Evolutionary conservation across 164 flowering plant genomes (phyloP).

Genomic region (Sedum album): DNA sequence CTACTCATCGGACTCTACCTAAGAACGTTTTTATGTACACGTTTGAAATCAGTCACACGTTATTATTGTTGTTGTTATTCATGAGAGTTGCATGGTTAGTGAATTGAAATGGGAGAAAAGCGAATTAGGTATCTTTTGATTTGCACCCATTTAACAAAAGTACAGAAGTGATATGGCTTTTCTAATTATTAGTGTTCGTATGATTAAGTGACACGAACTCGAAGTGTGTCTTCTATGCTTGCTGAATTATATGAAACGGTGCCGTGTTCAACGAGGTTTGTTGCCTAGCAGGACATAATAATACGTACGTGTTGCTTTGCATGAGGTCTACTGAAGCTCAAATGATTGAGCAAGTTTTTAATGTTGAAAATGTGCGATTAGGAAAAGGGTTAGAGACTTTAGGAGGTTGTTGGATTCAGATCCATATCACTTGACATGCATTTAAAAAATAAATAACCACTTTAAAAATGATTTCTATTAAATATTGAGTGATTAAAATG

Average conservation of each 20-base stretch:
- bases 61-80: background rate
- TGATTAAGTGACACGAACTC: background rate
- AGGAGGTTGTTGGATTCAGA: too few relatives aligned
- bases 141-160: background rate
- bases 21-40: background rate
- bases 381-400: background rate
- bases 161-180: background rate
- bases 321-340: background rate
- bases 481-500: too few relatives aligned
- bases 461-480: too few relatives aligned
- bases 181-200: background rate
- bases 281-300: background rate
- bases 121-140: background rate
- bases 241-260: background rate
- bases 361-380: background rate
- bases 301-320: background rate
- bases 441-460: too few relatives aligned
- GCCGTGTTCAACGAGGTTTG: background rate
- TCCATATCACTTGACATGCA: too few relatives aligned
- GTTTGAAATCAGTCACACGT: background rate
- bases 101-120: background rate
- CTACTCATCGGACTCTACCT: background rate
- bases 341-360: background rate
- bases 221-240: background rate
- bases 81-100: background rate